A percentile compares a stretch with the other conserved stretches of the same genome.
Evolutionary conservation across 495 filamentous ascomycete genomes (phyloP).

Genomic region (Aspergillus conjunctus): DNA sequence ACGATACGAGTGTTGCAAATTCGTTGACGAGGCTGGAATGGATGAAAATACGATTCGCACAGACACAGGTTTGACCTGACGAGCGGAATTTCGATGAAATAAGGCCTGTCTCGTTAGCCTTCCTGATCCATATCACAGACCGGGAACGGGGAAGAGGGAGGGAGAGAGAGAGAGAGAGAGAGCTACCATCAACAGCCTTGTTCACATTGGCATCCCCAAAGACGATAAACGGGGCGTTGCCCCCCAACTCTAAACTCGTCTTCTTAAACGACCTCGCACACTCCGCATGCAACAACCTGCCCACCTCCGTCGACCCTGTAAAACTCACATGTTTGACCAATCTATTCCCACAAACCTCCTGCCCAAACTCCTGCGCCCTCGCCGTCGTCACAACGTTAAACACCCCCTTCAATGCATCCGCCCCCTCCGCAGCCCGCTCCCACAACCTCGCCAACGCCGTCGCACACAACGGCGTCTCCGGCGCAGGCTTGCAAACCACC

Average conservation of each 20-base stretch:
- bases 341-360: slow-evolving; percentile 16
- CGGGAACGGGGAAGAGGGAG: too few relatives aligned
- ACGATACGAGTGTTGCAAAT: slow-evolving; percentile 1
- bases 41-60: slow-evolving; percentile 15
- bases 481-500: slow-evolving; percentile 21
- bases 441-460: slow-evolving; percentile 18
- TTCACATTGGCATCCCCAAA: slow-evolving; percentile 12
- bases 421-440: slow-evolving; percentile 9
- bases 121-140: too few relatives aligned
- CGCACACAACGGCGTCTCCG: slow-evolving; percentile 21
- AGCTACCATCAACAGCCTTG: slow-evolving; percentile 21
- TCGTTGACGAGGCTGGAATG: not conserved
- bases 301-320: slow-evolving; percentile 26
- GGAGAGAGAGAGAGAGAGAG: not conserved
- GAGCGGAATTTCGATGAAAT: slow-evolving; percentile 19
- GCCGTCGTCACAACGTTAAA: slow-evolving; percentile 25
- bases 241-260: slow-evolving; percentile 24
- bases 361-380: slow-evolving; percentile 9
- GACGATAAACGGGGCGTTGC: slow-evolving; percentile 11
- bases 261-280: slow-evolving; percentile 26
- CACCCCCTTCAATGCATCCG: slow-evolving; percentile 3
- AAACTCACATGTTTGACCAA: slow-evolving; percentile 48
- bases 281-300: slow-evolving; percentile 39
- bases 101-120: too few relatives aligned
- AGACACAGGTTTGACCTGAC: slow-evolving; percentile 23